These are phyloP conservation scores for Atkinsonella texensis DNA, from an alignment of 2,329 filamentous ascomycete species.

Conservation along the genomic window DNA sequence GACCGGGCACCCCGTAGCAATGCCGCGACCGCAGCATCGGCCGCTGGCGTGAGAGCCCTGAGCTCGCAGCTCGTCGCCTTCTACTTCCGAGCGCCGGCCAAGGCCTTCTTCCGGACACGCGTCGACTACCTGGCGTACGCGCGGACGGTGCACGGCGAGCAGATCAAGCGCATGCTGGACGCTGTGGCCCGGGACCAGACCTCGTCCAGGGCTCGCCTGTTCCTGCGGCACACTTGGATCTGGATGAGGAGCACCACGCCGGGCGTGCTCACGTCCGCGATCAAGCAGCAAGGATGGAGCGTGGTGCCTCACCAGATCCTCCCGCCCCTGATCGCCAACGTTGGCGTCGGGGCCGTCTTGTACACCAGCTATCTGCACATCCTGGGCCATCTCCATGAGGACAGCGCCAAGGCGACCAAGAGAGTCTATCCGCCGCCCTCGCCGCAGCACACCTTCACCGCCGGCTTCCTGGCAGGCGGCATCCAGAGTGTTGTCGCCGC, in stretches of 20 bases:
- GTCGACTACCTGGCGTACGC: conserved; percentile 68
- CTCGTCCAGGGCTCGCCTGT: conserved; percentile 19
- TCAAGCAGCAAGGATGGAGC: conserved; percentile 58
- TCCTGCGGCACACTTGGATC: conserved; percentile 30
- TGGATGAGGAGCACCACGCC: conserved; percentile 54
- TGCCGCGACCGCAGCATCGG: conserved; percentile 62
- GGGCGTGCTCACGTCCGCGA: conserved; percentile 54
- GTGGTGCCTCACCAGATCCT: conserved; percentile 68
- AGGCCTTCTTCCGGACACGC: conserved; percentile 81
- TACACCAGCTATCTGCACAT: conserved; percentile 67
- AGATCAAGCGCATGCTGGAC: conserved; percentile 24
- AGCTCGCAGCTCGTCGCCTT: conserved; percentile 78
- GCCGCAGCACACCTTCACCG: conserved; percentile 51
- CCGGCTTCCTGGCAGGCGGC: conserved; percentile 56
- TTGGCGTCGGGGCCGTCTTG: conserved; percentile 59
- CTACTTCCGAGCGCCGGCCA: conserved; percentile 83
- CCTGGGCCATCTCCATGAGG: conserved; percentile 53
- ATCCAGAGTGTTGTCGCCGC: conserved; percentile 62
- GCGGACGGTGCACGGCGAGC: conserved; percentile 37
- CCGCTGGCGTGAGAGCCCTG: conserved; percentile 71
- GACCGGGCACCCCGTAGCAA: conserved; percentile 39
- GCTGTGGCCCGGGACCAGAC: conserved; percentile 23
- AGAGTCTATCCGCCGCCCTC: conserved; percentile 60
- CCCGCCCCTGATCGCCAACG: conserved; percentile 62
- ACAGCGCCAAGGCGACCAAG: conserved; percentile 42